Percentiles rank a stretch among this genome's conserved stretches.
These are phyloP conservation scores for Glaciozyma antarctica DNA, from an alignment of 768 basidiomycete species.

Conservation along the genomic window DNA sequence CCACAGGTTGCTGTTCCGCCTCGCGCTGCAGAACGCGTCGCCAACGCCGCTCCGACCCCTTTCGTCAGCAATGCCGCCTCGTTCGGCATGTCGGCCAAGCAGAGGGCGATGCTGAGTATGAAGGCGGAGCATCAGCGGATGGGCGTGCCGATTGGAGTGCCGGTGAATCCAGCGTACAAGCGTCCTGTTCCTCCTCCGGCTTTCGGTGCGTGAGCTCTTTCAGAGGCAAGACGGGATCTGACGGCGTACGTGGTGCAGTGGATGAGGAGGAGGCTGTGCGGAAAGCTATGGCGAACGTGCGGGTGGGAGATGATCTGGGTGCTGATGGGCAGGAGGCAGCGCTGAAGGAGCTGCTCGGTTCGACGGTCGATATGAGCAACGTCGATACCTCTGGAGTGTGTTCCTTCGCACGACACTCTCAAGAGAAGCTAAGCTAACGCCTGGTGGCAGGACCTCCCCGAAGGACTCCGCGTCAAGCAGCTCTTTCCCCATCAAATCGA, in stretches of 20 bases:
- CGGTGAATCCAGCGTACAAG: slow-evolving; percentile 8
- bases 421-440: background rate
- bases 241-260: no score
- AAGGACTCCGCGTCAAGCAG: slow-evolving; percentile 8
- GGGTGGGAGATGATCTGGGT: slow-evolving; percentile 5
- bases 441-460: background rate
- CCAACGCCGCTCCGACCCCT: no score
- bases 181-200: background rate
- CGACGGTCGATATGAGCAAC: slow-evolving; percentile 8
- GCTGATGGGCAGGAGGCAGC: slow-evolving; percentile 14
- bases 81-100: no score
- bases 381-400: slow-evolving; percentile 2
- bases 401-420: background rate
- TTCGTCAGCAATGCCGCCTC: no score
- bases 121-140: no score
- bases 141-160: slow-evolving; percentile 15
- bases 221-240: no score
- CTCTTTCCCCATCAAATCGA: slow-evolving; percentile 51
- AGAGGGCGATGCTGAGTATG: no score
- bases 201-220: background rate
- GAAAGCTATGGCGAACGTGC: slow-evolving; percentile 1
- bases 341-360: slow-evolving; percentile 16
- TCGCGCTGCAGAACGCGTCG: no score
- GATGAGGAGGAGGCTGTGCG: slow-evolving; percentile 18
- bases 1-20: no score